A percentile compares a stretch with the other conserved stretches of the same genome.
These are phyloP conservation scores for Sporothrix mexicana DNA, from an alignment of 2,329 filamentous ascomycete genomes.

Conservation along the genomic window DNA sequence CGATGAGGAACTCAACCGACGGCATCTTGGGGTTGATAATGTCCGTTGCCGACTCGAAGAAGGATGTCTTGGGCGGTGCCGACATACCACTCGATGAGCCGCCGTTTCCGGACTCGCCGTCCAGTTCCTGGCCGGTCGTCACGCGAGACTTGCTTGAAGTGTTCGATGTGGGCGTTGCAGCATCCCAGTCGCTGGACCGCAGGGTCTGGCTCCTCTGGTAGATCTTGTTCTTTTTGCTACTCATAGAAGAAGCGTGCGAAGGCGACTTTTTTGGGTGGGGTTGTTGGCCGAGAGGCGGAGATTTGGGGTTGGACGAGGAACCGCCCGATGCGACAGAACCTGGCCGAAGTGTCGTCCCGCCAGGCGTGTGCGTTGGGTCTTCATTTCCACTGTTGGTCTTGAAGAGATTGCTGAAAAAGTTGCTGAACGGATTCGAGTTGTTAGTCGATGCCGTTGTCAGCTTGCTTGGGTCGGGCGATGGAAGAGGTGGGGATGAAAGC, in stretches of 20 bases:
- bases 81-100: slow-evolving; percentile 52
- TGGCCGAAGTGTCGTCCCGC: neutral
- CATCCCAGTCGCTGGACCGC: slow-evolving; percentile 47
- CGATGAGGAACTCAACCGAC: slow-evolving; percentile 77
- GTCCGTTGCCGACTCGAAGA: slow-evolving; percentile 94
- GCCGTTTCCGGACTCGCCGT: slow-evolving; percentile 25
- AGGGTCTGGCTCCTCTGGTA: slow-evolving; percentile 81
- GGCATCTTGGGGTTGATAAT: slow-evolving; percentile 89
- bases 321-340: neutral
- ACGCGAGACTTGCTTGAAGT: slow-evolving; percentile 47
- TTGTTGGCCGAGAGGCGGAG: neutral
- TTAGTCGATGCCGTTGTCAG: slow-evolving; percentile 46
- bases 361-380: neutral
- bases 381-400: slow-evolving; percentile 48
- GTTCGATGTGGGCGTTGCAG: slow-evolving; percentile 42
- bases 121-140: slow-evolving; percentile 57
- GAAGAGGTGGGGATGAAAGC: neutral
- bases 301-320: slow-evolving; percentile 9
- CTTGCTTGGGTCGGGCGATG: slow-evolving; percentile 39
- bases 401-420: slow-evolving; percentile 62
- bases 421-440: slow-evolving; percentile 62
- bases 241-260: slow-evolving; percentile 19
- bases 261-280: neutral
- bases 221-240: slow-evolving; percentile 67
- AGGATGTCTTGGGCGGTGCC: slow-evolving; percentile 85